Evolutionary conservation across 2,329 filamentous ascomycete genomes (phyloP), one percentile per base, ranked within the genome.

Genomic region (Beauveria sp.): DNA sequence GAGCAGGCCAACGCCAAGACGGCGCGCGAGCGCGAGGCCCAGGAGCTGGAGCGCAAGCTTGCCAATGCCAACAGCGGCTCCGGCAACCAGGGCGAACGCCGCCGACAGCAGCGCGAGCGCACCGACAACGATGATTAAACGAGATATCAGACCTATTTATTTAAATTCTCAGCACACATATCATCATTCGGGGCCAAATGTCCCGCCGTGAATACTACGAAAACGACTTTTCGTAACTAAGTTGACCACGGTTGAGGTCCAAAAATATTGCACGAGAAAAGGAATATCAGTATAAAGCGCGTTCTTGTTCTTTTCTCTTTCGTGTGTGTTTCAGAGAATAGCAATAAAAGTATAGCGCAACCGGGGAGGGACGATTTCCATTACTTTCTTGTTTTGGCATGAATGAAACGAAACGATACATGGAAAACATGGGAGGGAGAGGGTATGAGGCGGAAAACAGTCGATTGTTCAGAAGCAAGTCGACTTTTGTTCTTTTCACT

Each of bases 1-100:
- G 91, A 96, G 80, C 88, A 96, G 80, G 82, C 87, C 76, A 88
- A 90, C 69, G 92, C 89, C 67, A 82, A 89, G 68, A 79, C 85
- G 59, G 86, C 90, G 75, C 87, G 86, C 77, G 91, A 96, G 79
- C 87, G 87, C 67, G 91, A 91, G 77, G 75, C 82, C 66, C 85
- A 86, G 73, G 87, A 90, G 73, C 75, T 85, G 26, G 89, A 91
- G 77, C 81, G 85, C 68, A 90, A 90, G 77, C 70, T 85, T 57
- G 76, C 77, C 62, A 78, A 73, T 61, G 72, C 73, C 22, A 72
- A 73, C 40, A 56, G 77, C 55, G 71, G 75, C 62, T 47, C 66
- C 68, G 66, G 68, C 51, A 66, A 67, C 54, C 65, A 66, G 44
- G 66, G 66, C 28, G 64, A 64, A 66, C 61, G 64, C 50, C 72